phyloP scores from a whole-genome alignment of 768 basidiomycete genomes.

The Mycena floridula region DNA sequence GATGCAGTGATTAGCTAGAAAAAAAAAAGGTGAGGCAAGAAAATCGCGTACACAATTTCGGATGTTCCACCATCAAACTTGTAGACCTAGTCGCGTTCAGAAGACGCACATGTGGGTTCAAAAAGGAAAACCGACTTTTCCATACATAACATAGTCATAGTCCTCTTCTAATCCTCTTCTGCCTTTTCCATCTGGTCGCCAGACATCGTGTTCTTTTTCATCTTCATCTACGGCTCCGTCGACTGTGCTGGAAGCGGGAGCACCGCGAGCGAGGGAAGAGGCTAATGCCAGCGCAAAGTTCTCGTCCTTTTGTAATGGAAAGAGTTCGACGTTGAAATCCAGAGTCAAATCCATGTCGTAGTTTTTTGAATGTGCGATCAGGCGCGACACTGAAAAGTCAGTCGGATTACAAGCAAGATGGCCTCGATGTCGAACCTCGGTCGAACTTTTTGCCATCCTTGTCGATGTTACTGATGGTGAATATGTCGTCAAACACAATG shows the following conservation, averaged over 20 bases:
- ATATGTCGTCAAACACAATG: conserved; percentile 92
- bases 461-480: conserved; percentile 79
- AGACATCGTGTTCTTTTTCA: conserved; percentile 73
- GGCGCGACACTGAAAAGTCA: conserved; percentile 70
- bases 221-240: conserved; percentile 51
- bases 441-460: conserved; percentile 97
- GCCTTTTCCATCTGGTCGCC: conserved; percentile 83
- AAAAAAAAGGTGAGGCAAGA: conserved; percentile 1
- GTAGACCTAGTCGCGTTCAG: conserved; percentile 68
- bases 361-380: conserved; percentile 86
- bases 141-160: conserved; percentile 99
- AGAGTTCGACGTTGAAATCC: conserved; percentile 92
- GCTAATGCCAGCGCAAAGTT: conserved; percentile 84
- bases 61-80: conserved; percentile 86
- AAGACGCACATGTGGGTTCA: not conserved
- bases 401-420: conserved; percentile 2
- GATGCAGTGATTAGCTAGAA: conserved; percentile 10
- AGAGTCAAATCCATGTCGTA: conserved; percentile 89
- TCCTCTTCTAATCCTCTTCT: conserved; percentile 84
- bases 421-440: conserved; percentile 57
- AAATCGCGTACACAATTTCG: conserved; percentile 72
- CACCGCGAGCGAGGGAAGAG: conserved; percentile 63
- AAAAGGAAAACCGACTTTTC: conserved; percentile 58
- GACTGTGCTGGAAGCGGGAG: conserved; percentile 34
- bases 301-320: conserved; percentile 62